Evolutionary conservation across 495 filamentous ascomycete genomes (phyloP).

Genomic region (Arthonia radiata): DNA sequence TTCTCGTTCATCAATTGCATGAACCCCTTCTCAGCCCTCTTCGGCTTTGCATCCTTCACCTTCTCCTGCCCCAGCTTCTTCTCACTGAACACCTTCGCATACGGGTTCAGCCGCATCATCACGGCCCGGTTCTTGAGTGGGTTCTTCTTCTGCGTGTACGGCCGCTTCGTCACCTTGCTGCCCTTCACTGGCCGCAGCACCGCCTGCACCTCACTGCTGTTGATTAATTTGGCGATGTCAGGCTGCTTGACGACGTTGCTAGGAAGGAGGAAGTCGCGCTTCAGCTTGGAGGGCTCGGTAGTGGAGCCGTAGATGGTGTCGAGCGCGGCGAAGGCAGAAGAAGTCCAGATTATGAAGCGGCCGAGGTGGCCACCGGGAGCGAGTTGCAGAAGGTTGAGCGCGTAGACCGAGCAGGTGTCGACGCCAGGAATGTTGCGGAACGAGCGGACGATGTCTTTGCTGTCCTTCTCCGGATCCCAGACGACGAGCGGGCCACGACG

Average conservation of each 20-base stretch:
- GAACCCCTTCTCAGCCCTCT: constrained; percentile 23
- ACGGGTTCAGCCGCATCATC: constrained; percentile 88
- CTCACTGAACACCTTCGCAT: constrained; percentile 67
- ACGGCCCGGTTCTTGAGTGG: constrained; percentile 95
- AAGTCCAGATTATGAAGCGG: constrained; percentile 97
- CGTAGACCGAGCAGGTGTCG: constrained; percentile 83
- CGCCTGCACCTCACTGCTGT: constrained; percentile 92
- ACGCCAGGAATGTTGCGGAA: constrained; percentile 98
- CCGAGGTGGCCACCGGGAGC: constrained; percentile 96
- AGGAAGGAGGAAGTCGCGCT: constrained; percentile 96
- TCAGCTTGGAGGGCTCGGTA: constrained; percentile 57
- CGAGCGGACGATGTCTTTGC: constrained; percentile 68
- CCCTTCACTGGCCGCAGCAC: constrained; percentile 77
- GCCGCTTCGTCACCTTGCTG: constrained; percentile 70
- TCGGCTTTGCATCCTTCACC: constrained; percentile 23
- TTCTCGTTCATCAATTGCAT: constrained; percentile 27
- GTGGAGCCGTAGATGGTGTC: constrained; percentile 89
- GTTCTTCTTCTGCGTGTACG: constrained; percentile 95
- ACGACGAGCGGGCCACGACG: constrained; percentile 90
- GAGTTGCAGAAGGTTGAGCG: constrained; percentile 95
- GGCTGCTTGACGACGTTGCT: constrained; percentile 70
- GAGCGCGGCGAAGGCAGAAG: constrained; percentile 81
- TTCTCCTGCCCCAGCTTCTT: constrained; percentile 47
- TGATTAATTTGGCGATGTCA: constrained; percentile 89
- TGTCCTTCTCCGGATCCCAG: constrained; percentile 81